Evolutionary conservation across 306 rosid genomes (phyloP).

Genomic region (Dryas octopetala): DNA sequence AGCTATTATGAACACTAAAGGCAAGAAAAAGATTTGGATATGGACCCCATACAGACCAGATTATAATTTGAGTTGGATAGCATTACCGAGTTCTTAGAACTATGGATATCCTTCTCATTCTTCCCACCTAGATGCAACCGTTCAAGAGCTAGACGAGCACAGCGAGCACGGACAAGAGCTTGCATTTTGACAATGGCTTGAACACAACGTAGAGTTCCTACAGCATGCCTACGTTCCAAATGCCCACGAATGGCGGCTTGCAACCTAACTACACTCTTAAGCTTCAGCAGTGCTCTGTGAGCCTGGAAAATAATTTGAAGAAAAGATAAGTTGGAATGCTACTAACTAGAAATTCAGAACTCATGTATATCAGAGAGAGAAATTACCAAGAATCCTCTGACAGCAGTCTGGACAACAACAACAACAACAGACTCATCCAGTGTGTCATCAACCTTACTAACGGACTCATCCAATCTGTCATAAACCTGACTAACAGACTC

Average conservation of each 20-base stretch:
- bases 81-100: constrained; percentile 48
- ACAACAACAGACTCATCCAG: constrained; percentile 56
- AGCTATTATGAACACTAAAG: not conserved
- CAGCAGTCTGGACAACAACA: constrained; percentile 68
- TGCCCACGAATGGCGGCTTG: constrained; percentile 96
- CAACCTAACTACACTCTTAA: constrained; percentile 66
- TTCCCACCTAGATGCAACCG: constrained; percentile 25
- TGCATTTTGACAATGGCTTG: constrained; percentile 88
- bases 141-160: constrained; percentile 31
- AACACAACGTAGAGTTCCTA: constrained; percentile 86
- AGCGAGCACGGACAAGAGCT: constrained; percentile 79
- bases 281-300: constrained; percentile 46
- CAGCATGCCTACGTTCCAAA: constrained; percentile 87
- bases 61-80: constrained; percentile 18
- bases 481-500: too few species aligned
- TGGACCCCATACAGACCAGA: not conserved
- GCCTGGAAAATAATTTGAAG: constrained; percentile 46
- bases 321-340: constrained; percentile 8
- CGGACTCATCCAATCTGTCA: too few species aligned
- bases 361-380: constrained; percentile 19
- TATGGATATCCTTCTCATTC: constrained; percentile 24
- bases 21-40: not conserved
- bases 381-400: constrained; percentile 75
- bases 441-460: constrained; percentile 34
- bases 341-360: constrained; percentile 15